Percentiles rank a stretch among this genome's conserved stretches.
These are phyloP conservation scores for Aspergillus sp. DNA, from an alignment of 2,329 filamentous ascomycete species.

Conservation along the genomic window DNA sequence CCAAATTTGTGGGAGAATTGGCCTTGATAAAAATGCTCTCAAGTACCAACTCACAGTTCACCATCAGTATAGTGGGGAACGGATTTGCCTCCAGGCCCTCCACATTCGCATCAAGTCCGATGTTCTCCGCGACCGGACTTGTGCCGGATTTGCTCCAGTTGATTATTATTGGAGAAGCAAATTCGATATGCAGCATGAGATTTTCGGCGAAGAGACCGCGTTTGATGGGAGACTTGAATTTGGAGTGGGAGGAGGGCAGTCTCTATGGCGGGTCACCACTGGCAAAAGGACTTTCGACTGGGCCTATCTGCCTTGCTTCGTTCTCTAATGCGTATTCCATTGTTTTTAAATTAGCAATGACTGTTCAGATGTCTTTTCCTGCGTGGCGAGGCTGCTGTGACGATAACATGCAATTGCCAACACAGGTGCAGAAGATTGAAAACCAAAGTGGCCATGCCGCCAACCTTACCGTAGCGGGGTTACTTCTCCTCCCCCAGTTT, in stretches of 20 bases:
- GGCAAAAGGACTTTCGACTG: not conserved
- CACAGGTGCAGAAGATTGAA: not conserved
- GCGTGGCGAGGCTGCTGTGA: no score
- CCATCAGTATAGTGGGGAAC: conserved; percentile 12
- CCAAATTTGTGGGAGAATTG: not conserved
- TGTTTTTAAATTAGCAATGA: not conserved
- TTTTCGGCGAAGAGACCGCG: not conserved
- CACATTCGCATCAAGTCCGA: conserved; percentile 41
- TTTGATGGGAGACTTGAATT: not conserved
- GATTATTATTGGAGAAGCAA: not conserved
- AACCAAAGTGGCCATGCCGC: not conserved
- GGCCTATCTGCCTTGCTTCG: not conserved
- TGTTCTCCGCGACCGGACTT: conserved; percentile 34
- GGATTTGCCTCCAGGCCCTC: conserved; percentile 31
- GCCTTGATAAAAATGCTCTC: conserved; percentile 1
- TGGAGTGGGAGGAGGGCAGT: not conserved
- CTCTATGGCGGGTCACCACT: not conserved
- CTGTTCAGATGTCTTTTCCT: no score
- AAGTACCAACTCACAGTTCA: conserved; percentile 2
- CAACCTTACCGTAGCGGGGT: conserved; percentile 1
- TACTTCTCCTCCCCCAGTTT: not conserved
- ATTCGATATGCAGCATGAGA: not conserved
- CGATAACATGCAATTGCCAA: no score
- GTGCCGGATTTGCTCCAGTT: conserved; percentile 12
- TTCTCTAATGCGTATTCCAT: not conserved